These are phyloP conservation scores for Peronospora belbahrii DNA, from an alignment of 352 stramenopile species.

Conservation along the genomic window DNA sequence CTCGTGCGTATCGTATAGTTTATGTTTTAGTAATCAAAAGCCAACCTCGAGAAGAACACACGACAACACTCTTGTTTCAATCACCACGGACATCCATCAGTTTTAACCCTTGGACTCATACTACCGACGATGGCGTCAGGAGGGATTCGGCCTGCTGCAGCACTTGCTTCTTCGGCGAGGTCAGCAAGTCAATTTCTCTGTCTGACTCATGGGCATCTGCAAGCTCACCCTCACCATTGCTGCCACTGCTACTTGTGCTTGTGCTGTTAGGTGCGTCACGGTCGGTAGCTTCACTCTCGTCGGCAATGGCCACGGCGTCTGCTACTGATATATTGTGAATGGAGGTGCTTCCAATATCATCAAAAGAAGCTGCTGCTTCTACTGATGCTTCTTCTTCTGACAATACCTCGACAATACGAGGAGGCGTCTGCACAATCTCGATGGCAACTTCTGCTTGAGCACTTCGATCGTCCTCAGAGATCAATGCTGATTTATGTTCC, in stretches of 20 bases:
- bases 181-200: constrained; percentile 19
- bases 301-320: constrained; percentile 12
- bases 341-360: constrained; percentile 31
- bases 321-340: constrained; percentile 51
- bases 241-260: constrained; percentile 23
- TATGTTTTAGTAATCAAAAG: constrained; percentile 10
- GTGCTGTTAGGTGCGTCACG: constrained; percentile 25
- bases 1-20: constrained; percentile 15
- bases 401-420: constrained; percentile 11
- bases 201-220: constrained; percentile 12
- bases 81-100: constrained; percentile 11
- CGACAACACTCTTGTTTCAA: constrained; percentile 9
- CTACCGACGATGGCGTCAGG: constrained; percentile 47
- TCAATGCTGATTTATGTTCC: constrained; percentile 2
- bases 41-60: neutral
- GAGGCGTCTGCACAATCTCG: constrained; percentile 28
- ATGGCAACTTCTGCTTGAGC: constrained; percentile 29
- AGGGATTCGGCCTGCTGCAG: constrained; percentile 37
- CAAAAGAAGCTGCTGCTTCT: constrained; percentile 20
- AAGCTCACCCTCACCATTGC: constrained; percentile 16
- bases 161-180: constrained; percentile 27
- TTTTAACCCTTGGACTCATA: constrained; percentile 29
- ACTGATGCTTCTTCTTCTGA: constrained; percentile 11
- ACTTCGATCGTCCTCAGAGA: constrained; percentile 23
- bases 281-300: constrained; percentile 16